Base-by-base conservation (phyloP, 2,329 filamentous ascomycete genomes). In the Talaromyces atroroseus region DNA sequence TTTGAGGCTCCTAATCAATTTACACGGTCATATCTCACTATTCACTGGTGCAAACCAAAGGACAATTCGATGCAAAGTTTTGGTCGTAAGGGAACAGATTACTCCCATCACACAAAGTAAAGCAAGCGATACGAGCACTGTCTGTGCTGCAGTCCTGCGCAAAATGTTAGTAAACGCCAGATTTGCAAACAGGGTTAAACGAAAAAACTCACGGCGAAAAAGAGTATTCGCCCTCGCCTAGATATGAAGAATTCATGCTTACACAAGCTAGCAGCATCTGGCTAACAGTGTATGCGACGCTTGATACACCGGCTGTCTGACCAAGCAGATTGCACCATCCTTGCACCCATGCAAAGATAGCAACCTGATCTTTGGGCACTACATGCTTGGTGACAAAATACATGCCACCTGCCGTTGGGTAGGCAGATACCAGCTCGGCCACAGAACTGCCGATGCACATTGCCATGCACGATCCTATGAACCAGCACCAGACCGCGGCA, bases 291-390 rank as follows among this genome's bases (percentile, higher is more conserved):
- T 85, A 86, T 18, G 79, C 82, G 46, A 86, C 76, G 64, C 81
- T 84, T 10, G 82, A 82, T 12, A 85, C 82, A 38, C 83, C 83
- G 12, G 81, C 81, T 7, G 82, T 83, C 68, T 87, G 83, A 7
- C 83, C 83, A 1, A 86, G 75, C 32, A 86, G 78, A 61, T 86
- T 87, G 64, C 82, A 83, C 83, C 83, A 86, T n/a, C 83, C 83
- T 55, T 85, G 82, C 45, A 85, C 74, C 83, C 83, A 86, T 0
- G 82, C 79, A 76, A 82, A 85, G 12, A 84, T 78, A 1, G 84
- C 80, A 29, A 85, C 82, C 64, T 84, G 79, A 55, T 83, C 76
- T 16, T 76, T 71, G 8, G 83, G 83, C 1, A 86, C 82, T 34
- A 86, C 82, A 64, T 84, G 80, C 63, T 86, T 86, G 10, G 82